Evolutionary conservation across 2,329 filamentous ascomycete species (phyloP).

Genomic region (Arthroderma sp.): DNA sequence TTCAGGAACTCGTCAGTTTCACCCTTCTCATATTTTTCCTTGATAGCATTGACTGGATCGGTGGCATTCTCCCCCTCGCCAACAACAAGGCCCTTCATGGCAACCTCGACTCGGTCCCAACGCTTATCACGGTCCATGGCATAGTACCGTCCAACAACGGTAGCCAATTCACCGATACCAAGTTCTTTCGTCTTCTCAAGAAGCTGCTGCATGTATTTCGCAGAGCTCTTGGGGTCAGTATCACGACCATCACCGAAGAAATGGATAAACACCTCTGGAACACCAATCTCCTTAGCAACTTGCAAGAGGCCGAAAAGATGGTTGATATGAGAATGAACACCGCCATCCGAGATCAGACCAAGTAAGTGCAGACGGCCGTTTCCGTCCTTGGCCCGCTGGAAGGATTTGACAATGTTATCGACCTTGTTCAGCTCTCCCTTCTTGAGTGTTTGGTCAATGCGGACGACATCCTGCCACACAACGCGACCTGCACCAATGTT

Average conservation of each 20-base stretch:
- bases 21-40: conserved; percentile 71
- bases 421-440: conserved; percentile 65
- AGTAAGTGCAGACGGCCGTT: conserved; percentile 87
- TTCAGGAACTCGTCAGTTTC: conserved; percentile 98
- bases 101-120: conserved; percentile 89
- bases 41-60: conserved; percentile 76
- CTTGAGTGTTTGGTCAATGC: conserved; percentile 88
- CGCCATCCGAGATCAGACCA: conserved; percentile 86
- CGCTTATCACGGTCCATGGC: conserved; percentile 99
- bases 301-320: conserved; percentile 79
- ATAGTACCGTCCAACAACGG: conserved; percentile 90
- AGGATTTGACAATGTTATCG: conserved; percentile 61
- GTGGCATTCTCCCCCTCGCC: conserved; percentile 77
- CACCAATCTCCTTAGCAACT: conserved; percentile 74
- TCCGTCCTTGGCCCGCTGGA: conserved; percentile 67
- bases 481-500: conserved; percentile 97
- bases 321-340: conserved; percentile 91
- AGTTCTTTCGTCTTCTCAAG: conserved; percentile 70
- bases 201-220: conserved; percentile 75
- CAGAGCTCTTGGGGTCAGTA: conserved; percentile 90
- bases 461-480: conserved; percentile 96
- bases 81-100: conserved; percentile 69
- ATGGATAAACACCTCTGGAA: conserved; percentile 93
- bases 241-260: conserved; percentile 98
- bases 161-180: conserved; percentile 75